A percentile compares a stretch with the other conserved stretches of the same genome.
These are phyloP conservation scores for Coleophoma eucalyptorum DNA, from an alignment of 2,329 filamentous ascomycete species.

Conservation along the genomic window DNA sequence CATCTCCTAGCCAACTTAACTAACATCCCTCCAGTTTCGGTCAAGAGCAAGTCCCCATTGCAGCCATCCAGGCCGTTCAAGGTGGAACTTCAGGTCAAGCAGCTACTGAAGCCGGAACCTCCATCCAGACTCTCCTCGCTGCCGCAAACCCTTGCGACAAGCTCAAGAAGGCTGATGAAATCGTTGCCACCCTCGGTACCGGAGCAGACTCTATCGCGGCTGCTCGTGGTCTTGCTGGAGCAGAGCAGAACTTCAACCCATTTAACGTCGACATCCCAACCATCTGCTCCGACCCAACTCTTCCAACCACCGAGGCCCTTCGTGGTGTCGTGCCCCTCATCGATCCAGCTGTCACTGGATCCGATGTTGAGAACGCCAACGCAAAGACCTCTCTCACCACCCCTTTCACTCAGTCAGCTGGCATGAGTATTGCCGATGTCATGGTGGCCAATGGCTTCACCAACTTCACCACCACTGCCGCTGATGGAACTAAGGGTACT, in stretches of 20 bases:
- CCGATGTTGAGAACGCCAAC: conserved; percentile 57
- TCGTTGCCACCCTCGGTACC: conserved; percentile 56
- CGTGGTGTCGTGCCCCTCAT: conserved; percentile 65
- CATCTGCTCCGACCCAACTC: conserved; percentile 59
- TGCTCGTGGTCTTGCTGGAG: conserved; percentile 59
- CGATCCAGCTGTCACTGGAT: conserved; percentile 57
- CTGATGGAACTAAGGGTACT: conserved; percentile 30
- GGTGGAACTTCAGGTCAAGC: conserved; percentile 54
- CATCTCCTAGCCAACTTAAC: neutral
- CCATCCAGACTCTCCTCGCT: conserved; percentile 59
- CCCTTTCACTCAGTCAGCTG: conserved; percentile 51
- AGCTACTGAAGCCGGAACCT: conserved; percentile 57
- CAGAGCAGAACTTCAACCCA: conserved; percentile 72
- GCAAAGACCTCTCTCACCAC: conserved; percentile 45
- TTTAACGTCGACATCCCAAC: conserved; percentile 55
- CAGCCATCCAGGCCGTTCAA: conserved; percentile 48
- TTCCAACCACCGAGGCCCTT: conserved; percentile 57
- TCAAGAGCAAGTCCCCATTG: conserved; percentile 55
- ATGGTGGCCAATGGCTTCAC: conserved; percentile 58
- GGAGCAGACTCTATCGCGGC: conserved; percentile 57
- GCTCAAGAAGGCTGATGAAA: conserved; percentile 61
- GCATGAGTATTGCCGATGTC: conserved; percentile 64
- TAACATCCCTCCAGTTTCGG: conserved; percentile 42
- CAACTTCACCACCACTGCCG: conserved; percentile 47
- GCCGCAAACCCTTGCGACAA: conserved; percentile 64